Conservation (phyloP, 164 flowering plant genomes). For the Euptelea pleiosperma region DNA sequence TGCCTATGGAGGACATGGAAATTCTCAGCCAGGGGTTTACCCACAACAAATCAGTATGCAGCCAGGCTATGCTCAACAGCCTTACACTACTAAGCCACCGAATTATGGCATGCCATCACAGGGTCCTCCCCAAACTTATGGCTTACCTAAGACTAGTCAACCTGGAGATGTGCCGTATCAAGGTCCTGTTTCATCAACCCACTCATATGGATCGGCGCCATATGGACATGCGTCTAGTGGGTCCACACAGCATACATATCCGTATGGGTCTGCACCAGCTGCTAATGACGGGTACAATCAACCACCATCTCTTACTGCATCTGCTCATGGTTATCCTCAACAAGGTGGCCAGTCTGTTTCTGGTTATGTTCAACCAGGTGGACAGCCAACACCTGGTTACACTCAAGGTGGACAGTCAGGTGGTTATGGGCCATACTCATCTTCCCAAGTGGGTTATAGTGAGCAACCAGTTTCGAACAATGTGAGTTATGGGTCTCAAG, state of each 20-base stretch:
- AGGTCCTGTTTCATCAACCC: conserved; percentile 35
- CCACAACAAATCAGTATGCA: conserved; percentile 29
- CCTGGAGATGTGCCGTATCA: conserved; percentile 51
- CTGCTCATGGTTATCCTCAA: conserved; percentile 39
- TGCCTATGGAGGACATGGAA: conserved; percentile 46
- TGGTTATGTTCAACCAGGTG: no score
- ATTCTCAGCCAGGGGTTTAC: conserved; percentile 40
- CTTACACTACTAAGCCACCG: no score
- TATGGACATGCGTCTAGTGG: conserved; percentile 46
- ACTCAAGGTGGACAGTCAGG: conserved; percentile 28
- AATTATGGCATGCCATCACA: conserved; percentile 46
- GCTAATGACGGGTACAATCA: no score
- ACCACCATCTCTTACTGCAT: conserved; percentile 26
- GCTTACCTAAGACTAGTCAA: conserved; percentile 47
- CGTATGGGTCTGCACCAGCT: no score
- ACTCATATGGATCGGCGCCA: conserved; percentile 39
- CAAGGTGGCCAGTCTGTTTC: no score
- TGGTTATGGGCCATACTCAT: conserved; percentile 45
- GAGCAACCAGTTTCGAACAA: conserved; percentile 44
- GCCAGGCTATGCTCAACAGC: conserved; percentile 50
- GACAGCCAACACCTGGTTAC: conserved; percentile 43
- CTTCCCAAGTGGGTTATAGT: conserved; percentile 48
- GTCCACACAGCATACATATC: conserved; percentile 43
- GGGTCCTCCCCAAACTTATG: conserved; percentile 51
- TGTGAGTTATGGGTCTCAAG: conserved; percentile 52